phyloP scores from a whole-genome alignment of 768 basidiomycete genomes.

The Hygrophorus pudorinus region DNA sequence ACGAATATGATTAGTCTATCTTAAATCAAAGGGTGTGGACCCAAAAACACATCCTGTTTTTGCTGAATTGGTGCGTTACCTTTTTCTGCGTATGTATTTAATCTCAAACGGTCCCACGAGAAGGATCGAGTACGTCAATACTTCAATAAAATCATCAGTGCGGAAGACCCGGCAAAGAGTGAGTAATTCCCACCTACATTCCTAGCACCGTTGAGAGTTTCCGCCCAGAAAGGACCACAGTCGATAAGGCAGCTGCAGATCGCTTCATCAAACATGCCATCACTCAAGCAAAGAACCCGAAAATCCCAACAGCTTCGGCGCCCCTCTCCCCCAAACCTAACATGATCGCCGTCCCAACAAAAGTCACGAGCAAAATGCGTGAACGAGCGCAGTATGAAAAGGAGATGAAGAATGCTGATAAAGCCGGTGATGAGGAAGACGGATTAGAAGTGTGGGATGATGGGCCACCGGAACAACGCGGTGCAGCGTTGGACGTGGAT shows the following conservation, averaged over 20 bases:
- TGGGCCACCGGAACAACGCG: slow-evolving; percentile 10
- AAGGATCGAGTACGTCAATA: slow-evolving; percentile 72
- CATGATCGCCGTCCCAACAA: slow-evolving; percentile 31
- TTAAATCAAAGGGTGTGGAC: slow-evolving; percentile 72
- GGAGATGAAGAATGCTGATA: slow-evolving; percentile 41
- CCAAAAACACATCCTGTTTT: slow-evolving; percentile 72
- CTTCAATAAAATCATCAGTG: slow-evolving; percentile 72
- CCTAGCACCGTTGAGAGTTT: slow-evolving; percentile 1
- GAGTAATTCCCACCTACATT: slow-evolving; percentile 12
- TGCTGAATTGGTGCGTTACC: slow-evolving; percentile 47
- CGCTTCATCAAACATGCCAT: slow-evolving; percentile 85
- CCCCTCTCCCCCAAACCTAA: slow-evolving; percentile 1
- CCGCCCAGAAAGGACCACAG: slow-evolving; percentile 28
- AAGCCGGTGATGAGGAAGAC: slow-evolving; percentile 30
- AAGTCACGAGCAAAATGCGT: slow-evolving; percentile 66
- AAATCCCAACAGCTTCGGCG: slow-evolving; percentile 18
- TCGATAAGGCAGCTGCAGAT: slow-evolving; percentile 72
- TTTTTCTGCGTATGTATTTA: not conserved
- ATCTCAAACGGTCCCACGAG: not conserved
- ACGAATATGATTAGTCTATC: slow-evolving; percentile 46
- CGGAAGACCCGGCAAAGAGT: slow-evolving; percentile 61
- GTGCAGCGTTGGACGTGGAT: slow-evolving; percentile 1
- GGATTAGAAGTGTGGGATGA: slow-evolving; percentile 32
- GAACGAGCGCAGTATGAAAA: slow-evolving; percentile 56
- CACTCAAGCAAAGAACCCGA: slow-evolving; percentile 41